A percentile compares a stretch with the other conserved stretches of the same genome.
These are phyloP conservation scores for Porogramme epimiltina DNA, from an alignment of 1,284 basidiomycete species.

Conservation along the genomic window DNA sequence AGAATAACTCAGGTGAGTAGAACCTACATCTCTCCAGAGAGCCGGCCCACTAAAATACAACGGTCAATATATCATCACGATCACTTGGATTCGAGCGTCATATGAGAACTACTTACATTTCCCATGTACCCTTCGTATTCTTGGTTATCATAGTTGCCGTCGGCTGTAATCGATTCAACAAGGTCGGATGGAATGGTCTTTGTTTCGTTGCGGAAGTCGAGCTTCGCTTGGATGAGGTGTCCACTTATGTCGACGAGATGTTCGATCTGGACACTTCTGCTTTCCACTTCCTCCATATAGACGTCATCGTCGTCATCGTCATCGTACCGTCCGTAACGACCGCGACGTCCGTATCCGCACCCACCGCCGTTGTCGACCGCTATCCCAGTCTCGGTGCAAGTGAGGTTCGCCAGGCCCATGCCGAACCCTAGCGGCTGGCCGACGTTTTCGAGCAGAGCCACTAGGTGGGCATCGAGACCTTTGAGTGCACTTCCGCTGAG, in stretches of 20 bases:
- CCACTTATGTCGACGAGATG: slow-evolving; percentile 42
- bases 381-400: slow-evolving; percentile 20
- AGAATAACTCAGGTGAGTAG: neutral
- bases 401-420: slow-evolving; percentile 39
- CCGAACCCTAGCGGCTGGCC: slow-evolving; percentile 23
- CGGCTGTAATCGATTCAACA: slow-evolving; percentile 31
- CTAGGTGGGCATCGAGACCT: slow-evolving; percentile 24
- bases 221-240: slow-evolving; percentile 12
- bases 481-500: slow-evolving; percentile 25
- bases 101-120: slow-evolving; percentile 40
- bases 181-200: slow-evolving; percentile 36
- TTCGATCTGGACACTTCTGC: slow-evolving; percentile 27
- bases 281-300: slow-evolving; percentile 33
- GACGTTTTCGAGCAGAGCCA: slow-evolving; percentile 19
- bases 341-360: neutral
- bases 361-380: neutral
- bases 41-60: neutral
- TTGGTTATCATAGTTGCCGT: slow-evolving; percentile 37
- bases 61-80: too few relatives aligned
- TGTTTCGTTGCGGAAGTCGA: slow-evolving; percentile 31
- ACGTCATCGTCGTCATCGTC: slow-evolving; percentile 28
- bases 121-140: slow-evolving; percentile 45
- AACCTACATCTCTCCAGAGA: neutral
- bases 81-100: too few relatives aligned
- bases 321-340: slow-evolving; percentile 2